Conservation (phyloP, 2,329 filamentous ascomycete species). For the Fusarium odoratissimum region DNA sequence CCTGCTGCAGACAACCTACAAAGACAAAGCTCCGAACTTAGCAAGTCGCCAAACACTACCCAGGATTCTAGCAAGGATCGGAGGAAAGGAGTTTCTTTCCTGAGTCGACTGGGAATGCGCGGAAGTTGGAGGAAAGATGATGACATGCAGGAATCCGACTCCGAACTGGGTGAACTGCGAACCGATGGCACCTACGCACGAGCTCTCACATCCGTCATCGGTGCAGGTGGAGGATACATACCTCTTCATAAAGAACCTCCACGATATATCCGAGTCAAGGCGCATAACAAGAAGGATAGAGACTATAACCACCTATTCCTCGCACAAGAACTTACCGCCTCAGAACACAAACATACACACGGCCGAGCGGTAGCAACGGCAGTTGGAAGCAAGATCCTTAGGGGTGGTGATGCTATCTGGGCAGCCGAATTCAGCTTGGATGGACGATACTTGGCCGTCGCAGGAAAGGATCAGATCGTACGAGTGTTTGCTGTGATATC, state of each 20-base stretch:
- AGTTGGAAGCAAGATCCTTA: constrained; percentile 55
- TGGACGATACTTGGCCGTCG: constrained; percentile 90
- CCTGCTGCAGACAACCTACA: constrained; percentile 56
- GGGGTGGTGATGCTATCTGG: constrained; percentile 81
- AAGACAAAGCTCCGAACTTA: constrained; percentile 56
- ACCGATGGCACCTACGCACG: constrained; percentile 85
- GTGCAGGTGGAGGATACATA: constrained; percentile 76
- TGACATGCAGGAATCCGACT: constrained; percentile 71
- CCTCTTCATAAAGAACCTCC: constrained; percentile 90
- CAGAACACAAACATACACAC: constrained; percentile 52
- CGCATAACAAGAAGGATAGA: constrained; percentile 81
- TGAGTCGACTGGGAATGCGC: constrained; percentile 82
- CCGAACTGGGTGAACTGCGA: constrained; percentile 74
- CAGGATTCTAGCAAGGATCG: constrained; percentile 69
- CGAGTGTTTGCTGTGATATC: constrained; percentile 91
- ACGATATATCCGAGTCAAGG: constrained; percentile 87
- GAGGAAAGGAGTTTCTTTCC: constrained; percentile 88
- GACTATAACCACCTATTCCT: constrained; percentile 91
- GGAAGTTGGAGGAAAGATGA: constrained; percentile 79
- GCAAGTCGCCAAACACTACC: constrained; percentile 52
- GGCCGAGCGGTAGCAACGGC: constrained; percentile 51
- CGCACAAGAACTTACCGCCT: constrained; percentile 86
- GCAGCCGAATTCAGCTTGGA: constrained; percentile 92
- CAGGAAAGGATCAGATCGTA: constrained; percentile 86
- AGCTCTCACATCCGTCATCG: constrained; percentile 82